Percentiles rank a stretch among this genome's conserved stretches.
phyloP scores from a whole-genome alignment of 441 rosid genomes.

The Eugenia klotzschiana region DNA sequence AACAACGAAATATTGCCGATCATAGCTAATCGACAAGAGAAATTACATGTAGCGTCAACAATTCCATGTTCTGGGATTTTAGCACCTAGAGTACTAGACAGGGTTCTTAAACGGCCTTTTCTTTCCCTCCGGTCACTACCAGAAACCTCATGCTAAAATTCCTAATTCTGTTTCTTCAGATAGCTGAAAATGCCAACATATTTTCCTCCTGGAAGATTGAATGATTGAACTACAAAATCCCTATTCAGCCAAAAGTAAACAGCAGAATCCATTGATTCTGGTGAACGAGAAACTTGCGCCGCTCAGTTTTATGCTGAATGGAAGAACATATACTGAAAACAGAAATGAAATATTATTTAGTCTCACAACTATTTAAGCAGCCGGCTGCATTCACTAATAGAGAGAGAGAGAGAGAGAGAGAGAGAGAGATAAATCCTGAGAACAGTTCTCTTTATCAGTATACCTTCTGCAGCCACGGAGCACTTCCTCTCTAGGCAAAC shows the following conservation, averaged over 20 bases:
- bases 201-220: background rate
- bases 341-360: background rate
- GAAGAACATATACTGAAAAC: background rate
- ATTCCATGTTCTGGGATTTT: background rate
- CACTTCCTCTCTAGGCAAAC: slow-evolving; percentile 79
- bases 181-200: background rate
- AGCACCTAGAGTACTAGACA: background rate
- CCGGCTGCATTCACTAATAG: background rate
- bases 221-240: background rate
- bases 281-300: background rate
- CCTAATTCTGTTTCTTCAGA: background rate
- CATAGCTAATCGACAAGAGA: background rate
- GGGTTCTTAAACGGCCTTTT: background rate
- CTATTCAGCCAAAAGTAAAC: background rate
- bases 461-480: slow-evolving; percentile 80
- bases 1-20: background rate
- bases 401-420: background rate
- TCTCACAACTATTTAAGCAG: background rate
- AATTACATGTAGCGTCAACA: background rate
- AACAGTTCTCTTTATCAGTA: background rate
- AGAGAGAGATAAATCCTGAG: background rate
- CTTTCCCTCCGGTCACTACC: background rate
- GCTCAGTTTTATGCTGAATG: background rate
- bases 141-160: background rate
- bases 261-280: background rate